Conservation (phyloP, 1,284 basidiomycete species). For the Meira miltonrushii region DNA sequence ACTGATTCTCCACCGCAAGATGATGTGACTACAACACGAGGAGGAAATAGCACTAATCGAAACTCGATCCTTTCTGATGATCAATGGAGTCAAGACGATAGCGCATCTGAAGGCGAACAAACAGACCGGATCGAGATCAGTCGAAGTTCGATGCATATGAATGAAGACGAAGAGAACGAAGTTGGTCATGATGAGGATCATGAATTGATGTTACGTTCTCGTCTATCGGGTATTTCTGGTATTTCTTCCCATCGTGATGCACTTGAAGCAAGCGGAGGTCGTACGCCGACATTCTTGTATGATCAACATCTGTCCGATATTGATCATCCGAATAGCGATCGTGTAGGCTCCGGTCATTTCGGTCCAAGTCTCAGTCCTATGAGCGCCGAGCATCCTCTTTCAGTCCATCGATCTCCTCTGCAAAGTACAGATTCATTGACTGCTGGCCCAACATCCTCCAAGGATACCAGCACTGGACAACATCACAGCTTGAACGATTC, state of each 20-base stretch:
- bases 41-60: neutral
- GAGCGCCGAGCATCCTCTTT: neutral
- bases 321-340: neutral
- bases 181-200: neutral
- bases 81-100: conserved; percentile 10
- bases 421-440: neutral
- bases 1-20: neutral
- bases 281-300: conserved; percentile 10
- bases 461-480: neutral
- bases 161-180: neutral
- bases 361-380: neutral
- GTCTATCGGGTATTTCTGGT: neutral
- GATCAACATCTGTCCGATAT: conserved; percentile 7
- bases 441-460: neutral
- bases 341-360: neutral
- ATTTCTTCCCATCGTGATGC: neutral
- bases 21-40: conserved; percentile 2
- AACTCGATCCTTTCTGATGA: conserved; percentile 8
- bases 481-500: neutral
- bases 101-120: neutral
- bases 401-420: no score
- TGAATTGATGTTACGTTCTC: neutral
- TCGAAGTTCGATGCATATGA: neutral
- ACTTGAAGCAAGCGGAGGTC: neutral
- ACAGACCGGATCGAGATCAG: neutral